Evolutionary conservation across 306 rosid genomes (phyloP).

Genomic region (Cucurbita argyrosperma): DNA sequence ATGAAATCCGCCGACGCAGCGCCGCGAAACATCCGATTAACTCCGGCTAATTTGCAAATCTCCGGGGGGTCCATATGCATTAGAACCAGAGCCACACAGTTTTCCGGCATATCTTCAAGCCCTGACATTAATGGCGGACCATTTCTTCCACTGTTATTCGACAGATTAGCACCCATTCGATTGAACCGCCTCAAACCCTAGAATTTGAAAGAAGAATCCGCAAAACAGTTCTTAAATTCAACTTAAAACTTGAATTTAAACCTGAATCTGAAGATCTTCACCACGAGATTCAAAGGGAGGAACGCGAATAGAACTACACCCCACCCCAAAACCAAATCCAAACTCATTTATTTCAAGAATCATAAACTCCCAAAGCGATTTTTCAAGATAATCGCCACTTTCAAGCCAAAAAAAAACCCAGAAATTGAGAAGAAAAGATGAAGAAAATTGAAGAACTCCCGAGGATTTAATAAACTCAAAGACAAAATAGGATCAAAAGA

Average conservation of each 20-base stretch:
- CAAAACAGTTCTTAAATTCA: conserved; percentile 8
- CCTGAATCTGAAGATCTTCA: conserved; percentile 39
- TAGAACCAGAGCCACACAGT: conserved; percentile 59
- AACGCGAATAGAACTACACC: conserved; percentile 7
- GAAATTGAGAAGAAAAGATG: not conserved
- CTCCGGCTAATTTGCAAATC: conserved; percentile 51
- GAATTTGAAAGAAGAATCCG: not conserved
- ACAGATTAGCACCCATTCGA: conserved; percentile 46
- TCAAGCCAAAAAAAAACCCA: not conserved
- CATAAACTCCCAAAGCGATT: not conserved
- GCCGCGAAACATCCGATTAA: conserved; percentile 53
- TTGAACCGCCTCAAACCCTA: not conserved
- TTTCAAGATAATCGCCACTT: not conserved
- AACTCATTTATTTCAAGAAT: conserved; percentile 32
- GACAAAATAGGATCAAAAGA: not conserved
- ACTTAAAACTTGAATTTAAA: conserved; percentile 36
- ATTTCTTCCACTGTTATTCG: conserved; percentile 8
- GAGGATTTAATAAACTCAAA: not conserved
- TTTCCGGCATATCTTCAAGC: conserved; percentile 76
- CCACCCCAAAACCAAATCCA: conserved; percentile 8
- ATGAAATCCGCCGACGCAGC: conserved; percentile 76
- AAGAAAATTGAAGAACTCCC: not conserved
- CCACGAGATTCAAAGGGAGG: conserved; percentile 35
- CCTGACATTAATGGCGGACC: conserved; percentile 18
- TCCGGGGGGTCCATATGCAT: conserved; percentile 56